Percentiles rank a stretch among this genome's conserved stretches.
These are phyloP conservation scores for Fomitopsis pulvina DNA, from an alignment of 768 basidiomycete genomes.

Conservation along the genomic window DNA sequence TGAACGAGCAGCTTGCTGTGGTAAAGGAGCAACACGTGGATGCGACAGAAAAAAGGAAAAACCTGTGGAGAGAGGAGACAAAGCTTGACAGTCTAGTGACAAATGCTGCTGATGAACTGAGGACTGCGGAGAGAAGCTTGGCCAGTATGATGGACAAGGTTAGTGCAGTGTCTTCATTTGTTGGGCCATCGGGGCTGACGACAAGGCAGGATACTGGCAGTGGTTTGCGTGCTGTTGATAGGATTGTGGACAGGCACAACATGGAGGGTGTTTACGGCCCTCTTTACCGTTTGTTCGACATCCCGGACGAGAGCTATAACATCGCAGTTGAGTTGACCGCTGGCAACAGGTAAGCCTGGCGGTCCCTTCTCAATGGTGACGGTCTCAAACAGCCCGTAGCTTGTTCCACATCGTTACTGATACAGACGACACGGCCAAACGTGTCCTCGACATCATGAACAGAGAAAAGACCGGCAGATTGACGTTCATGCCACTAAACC, in stretches of 20 bases:
- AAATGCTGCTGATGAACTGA: constrained; percentile 75
- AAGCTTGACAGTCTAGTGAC: constrained; percentile 74
- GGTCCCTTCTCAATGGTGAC: not conserved
- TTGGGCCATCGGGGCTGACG: not conserved
- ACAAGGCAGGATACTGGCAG: constrained; percentile 74
- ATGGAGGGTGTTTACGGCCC: constrained; percentile 90
- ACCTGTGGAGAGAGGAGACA: constrained; percentile 91
- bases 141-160: constrained; percentile 97
- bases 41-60: constrained; percentile 78
- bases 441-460: constrained; percentile 90
- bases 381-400: constrained; percentile 33
- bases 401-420: constrained; percentile 98
- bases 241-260: constrained; percentile 68
- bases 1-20: constrained; percentile 44
- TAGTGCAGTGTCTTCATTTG: not conserved
- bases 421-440: constrained; percentile 87
- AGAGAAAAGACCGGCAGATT: constrained; percentile 91
- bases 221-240: constrained; percentile 82
- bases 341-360: constrained; percentile 74
- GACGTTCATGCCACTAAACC: constrained; percentile 97
- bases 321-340: constrained; percentile 93
- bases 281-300: constrained; percentile 88
- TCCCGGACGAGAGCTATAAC: constrained; percentile 83
- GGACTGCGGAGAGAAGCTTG: constrained; percentile 70
- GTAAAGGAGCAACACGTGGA: constrained; percentile 66